Conservation (phyloP, 148 eudicot species). For the Drosera capensis region DNA sequence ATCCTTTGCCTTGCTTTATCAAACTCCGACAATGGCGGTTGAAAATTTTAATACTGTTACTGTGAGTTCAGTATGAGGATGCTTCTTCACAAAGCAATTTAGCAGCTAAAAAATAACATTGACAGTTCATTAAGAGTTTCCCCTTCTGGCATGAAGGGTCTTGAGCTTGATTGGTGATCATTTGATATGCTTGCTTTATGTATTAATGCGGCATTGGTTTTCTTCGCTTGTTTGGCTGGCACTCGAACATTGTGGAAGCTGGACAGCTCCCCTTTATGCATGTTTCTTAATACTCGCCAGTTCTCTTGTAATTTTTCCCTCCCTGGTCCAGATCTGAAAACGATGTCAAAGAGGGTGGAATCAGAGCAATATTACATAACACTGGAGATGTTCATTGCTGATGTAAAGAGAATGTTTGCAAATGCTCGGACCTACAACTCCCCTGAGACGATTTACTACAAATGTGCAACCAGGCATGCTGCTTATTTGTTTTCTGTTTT, state of each 20-base stretch:
- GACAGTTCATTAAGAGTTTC: no score
- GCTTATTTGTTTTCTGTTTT: no score
- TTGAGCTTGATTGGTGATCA: no score
- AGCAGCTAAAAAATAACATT: no score
- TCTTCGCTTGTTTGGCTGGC: no score
- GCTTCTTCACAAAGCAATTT: no score
- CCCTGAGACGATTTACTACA: conserved; percentile 83
- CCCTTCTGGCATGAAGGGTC: no score
- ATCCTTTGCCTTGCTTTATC: background rate
- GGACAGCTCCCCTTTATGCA: background rate
- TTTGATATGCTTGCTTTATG: no score
- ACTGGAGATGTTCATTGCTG: conserved; percentile 86
- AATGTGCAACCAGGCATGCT: conserved; percentile 80
- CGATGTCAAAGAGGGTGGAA: conserved; percentile 85
- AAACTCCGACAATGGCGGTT: background rate
- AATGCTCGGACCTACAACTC: conserved; percentile 93
- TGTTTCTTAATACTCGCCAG: background rate
- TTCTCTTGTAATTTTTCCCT: background rate
- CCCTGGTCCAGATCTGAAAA: conserved; percentile 54
- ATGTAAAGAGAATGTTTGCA: conserved; percentile 72
- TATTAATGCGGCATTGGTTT: no score
- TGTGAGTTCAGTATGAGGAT: no score
- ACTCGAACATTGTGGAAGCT: background rate
- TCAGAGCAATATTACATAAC: conserved; percentile 82
- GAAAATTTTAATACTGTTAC: no score